These are phyloP conservation scores for Ambrosia hybrid DNA, from an alignment of 140 eudicot genomes.

Conservation along the genomic window DNA sequence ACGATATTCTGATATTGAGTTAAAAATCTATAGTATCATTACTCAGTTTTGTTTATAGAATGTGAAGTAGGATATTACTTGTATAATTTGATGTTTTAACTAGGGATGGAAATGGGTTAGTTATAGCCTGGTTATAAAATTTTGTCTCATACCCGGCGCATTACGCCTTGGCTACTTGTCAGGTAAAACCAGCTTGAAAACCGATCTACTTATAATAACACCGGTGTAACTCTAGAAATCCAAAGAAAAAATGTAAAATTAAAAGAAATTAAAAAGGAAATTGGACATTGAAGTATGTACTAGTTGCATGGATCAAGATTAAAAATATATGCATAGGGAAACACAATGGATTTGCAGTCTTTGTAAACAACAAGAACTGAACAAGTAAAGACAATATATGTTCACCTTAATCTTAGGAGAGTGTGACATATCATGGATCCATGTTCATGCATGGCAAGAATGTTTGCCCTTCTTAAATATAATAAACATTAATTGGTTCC, in stretches of 20 bases:
- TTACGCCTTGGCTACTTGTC: too few relatives aligned
- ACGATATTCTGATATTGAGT: too few relatives aligned
- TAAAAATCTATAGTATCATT: too few relatives aligned
- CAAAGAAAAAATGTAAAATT: neutral
- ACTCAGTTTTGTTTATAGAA: too few relatives aligned
- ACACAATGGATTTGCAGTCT: conserved; percentile 39
- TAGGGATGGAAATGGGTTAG: too few relatives aligned
- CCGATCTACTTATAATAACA: too few relatives aligned
- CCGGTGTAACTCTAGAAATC: neutral
- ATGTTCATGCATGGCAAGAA: conserved; percentile 48
- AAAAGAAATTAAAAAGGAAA: neutral
- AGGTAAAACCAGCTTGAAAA: too few relatives aligned
- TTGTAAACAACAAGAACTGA: conserved; percentile 47
- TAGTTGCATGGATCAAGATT: conserved; percentile 33
- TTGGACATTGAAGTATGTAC: conserved; percentile 37
- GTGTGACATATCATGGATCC: conserved; percentile 32
- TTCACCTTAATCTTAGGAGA: conserved; percentile 41
- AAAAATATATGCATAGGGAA: conserved; percentile 35
- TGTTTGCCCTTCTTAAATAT: conserved; percentile 32
- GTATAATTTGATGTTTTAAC: too few relatives aligned
- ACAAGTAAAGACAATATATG: conserved; percentile 41
- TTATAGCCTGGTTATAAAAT: too few relatives aligned
- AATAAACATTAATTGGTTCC: conserved; percentile 14
- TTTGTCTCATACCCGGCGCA: too few relatives aligned
- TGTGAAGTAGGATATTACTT: too few relatives aligned